A percentile compares a stretch with the other conserved stretches of the same genome.
Conservation (phyloP, 2,329 filamentous ascomycete genomes). For the Colletotrichum sp. region DNA sequence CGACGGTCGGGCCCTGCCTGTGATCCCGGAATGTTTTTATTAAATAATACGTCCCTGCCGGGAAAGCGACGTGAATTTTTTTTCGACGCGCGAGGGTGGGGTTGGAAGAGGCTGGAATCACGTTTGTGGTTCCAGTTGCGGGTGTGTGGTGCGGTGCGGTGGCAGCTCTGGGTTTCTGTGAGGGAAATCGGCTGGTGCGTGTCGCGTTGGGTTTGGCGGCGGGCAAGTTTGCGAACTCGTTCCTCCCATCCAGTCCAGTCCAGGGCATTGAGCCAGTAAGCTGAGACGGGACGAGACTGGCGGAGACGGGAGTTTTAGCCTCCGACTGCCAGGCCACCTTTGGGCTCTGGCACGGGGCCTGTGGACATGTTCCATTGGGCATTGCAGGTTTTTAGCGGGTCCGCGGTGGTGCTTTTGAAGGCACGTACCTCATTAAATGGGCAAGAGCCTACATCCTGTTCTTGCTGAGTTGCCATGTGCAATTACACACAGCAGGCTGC, state of each 20-base stretch:
- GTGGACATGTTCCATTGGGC: not conserved
- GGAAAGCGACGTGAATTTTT: conserved; percentile 6
- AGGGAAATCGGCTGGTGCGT: not conserved
- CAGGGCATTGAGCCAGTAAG: not conserved
- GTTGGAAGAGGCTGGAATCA: conserved; percentile 21
- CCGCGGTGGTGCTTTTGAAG: not conserved
- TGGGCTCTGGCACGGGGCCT: not conserved
- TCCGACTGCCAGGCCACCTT: conserved; percentile 5
- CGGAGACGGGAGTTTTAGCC: conserved; percentile 22
- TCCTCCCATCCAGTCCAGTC: not conserved
- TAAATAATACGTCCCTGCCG: conserved; percentile 6
- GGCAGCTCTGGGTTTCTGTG: not conserved
- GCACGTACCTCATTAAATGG: not conserved
- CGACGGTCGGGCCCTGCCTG: conserved; percentile 7
- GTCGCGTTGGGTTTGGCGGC: conserved; percentile 13
- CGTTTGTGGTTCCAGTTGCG: not conserved
- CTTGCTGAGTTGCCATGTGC: not conserved
- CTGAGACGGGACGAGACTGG: conserved; percentile 13
- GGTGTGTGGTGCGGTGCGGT: not conserved
- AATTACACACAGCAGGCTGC: not conserved
- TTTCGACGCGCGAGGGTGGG: conserved; percentile 13
- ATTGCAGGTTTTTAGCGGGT: not conserved
- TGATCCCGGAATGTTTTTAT: conserved; percentile 19
- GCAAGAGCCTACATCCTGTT: not conserved
- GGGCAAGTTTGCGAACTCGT: conserved; percentile 5